phyloP scores from a whole-genome alignment of 1,284 basidiomycete species.

The Puccinia coronata region DNA sequence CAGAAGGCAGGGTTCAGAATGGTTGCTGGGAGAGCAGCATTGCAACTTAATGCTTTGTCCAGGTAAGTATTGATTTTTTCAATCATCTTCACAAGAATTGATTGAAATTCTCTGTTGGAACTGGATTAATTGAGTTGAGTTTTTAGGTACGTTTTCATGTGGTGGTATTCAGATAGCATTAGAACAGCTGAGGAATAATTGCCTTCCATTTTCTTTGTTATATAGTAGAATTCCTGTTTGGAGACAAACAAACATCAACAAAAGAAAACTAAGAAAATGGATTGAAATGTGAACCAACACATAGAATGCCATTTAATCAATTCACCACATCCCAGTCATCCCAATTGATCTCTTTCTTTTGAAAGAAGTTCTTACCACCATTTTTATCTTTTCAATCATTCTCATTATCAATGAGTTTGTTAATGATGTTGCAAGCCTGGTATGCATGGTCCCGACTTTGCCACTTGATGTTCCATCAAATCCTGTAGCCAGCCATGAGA shows the following conservation, averaged over 20 bases:
- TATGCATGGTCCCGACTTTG: not conserved
- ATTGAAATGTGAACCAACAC: not conserved
- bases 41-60: not conserved
- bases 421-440: not conserved
- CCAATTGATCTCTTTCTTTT: not conserved
- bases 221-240: not conserved
- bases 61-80: not conserved
- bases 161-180: not conserved
- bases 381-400: not conserved
- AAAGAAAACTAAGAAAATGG: too few relatives aligned
- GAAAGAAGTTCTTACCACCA: not conserved
- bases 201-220: not conserved
- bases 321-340: not conserved
- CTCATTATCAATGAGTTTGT: constrained; percentile 3
- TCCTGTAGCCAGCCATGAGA: not conserved
- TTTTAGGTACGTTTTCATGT: not conserved
- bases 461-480: too few relatives aligned
- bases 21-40: constrained; percentile 1
- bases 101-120: not conserved
- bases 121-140: too few relatives aligned
- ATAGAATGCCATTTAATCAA: not conserved
- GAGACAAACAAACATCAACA: too few relatives aligned
- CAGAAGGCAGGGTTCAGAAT: not conserved
- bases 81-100: not conserved
- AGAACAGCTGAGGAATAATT: not conserved